Evolutionary conservation across 2,329 filamentous ascomycete species (phyloP).

Genomic region (Trichoderma koningiopsis): DNA sequence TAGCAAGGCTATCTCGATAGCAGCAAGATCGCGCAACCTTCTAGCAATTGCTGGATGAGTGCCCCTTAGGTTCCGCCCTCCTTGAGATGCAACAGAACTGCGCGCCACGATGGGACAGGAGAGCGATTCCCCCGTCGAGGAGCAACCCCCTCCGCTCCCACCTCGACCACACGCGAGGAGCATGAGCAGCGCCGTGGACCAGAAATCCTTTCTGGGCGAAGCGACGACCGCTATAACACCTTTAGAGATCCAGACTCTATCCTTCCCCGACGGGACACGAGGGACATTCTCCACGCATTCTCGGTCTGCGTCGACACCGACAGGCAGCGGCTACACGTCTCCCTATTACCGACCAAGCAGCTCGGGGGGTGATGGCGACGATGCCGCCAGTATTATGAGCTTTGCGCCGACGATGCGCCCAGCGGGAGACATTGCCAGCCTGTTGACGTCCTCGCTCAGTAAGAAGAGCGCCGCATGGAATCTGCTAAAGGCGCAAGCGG

Average conservation of each 20-base stretch:
- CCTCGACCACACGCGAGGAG: constrained; percentile 48
- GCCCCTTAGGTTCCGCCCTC: background rate
- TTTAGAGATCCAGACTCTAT: constrained; percentile 76
- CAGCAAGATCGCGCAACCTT: constrained; percentile 9
- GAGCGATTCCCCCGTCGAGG: constrained; percentile 41
- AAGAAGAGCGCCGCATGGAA: constrained; percentile 69
- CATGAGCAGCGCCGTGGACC: constrained; percentile 41
- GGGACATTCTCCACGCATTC: constrained; percentile 59
- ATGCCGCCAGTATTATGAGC: constrained; percentile 67
- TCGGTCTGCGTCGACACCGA: constrained; percentile 42
- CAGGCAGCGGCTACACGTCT: constrained; percentile 45
- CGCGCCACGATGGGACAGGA: constrained; percentile 36
- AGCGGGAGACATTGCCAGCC: constrained; percentile 75
- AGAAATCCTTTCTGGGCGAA: constrained; percentile 56
- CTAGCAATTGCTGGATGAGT: constrained; percentile 5
- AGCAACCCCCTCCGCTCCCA: constrained; percentile 58
- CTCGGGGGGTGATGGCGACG: constrained; percentile 56
- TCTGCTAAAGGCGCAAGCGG: constrained; percentile 64
- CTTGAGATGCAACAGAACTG: constrained; percentile 36
- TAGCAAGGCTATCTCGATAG: constrained; percentile 2
- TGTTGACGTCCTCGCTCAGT: constrained; percentile 72
- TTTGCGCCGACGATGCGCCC: constrained; percentile 64
- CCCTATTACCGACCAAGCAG: constrained; percentile 38
- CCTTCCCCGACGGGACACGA: constrained; percentile 68
- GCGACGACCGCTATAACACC: constrained; percentile 85